phyloP scores from a whole-genome alignment of 2,329 filamentous ascomycete species.

The Epichloe elymi region DNA sequence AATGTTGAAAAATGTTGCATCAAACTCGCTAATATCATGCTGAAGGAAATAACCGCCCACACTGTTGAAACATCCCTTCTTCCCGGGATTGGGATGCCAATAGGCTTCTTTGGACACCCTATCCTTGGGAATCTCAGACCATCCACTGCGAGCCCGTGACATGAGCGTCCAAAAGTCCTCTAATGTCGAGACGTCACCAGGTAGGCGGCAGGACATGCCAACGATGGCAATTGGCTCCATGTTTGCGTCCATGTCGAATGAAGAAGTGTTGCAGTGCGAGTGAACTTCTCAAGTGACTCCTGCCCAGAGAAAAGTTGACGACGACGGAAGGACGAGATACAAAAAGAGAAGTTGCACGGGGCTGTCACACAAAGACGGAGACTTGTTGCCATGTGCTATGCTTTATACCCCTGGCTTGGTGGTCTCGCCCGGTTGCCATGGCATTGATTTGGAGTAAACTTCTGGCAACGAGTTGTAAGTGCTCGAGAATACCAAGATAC shows the following conservation, averaged over 20 bases:
- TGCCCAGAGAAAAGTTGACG: neutral
- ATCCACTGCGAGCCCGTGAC: conserved; percentile 26
- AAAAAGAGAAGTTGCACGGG: neutral
- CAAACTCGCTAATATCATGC: conserved; percentile 32
- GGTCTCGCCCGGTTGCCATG: neutral
- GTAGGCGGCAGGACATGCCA: conserved; percentile 34
- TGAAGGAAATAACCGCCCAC: conserved; percentile 29
- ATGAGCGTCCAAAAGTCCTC: conserved; percentile 33
- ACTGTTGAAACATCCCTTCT: conserved; percentile 26
- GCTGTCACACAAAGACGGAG: neutral
- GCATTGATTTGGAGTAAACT: neutral
- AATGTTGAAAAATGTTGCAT: conserved; percentile 40
- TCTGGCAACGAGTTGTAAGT: neutral
- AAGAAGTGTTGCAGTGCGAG: neutral
- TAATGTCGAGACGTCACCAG: conserved; percentile 27
- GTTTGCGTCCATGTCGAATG: conserved; percentile 3
- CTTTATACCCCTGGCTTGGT: neutral
- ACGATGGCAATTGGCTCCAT: conserved; percentile 29
- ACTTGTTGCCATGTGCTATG: neutral
- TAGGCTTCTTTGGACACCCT: conserved; percentile 32
- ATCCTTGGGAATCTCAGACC: conserved; percentile 28
- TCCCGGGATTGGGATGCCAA: conserved; percentile 30
- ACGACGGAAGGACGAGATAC: neutral
- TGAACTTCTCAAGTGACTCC: neutral
- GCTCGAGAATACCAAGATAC: neutral